Evolutionary conservation across 306 rosid species (phyloP).

Genomic region (Fragaria iinumae): DNA sequence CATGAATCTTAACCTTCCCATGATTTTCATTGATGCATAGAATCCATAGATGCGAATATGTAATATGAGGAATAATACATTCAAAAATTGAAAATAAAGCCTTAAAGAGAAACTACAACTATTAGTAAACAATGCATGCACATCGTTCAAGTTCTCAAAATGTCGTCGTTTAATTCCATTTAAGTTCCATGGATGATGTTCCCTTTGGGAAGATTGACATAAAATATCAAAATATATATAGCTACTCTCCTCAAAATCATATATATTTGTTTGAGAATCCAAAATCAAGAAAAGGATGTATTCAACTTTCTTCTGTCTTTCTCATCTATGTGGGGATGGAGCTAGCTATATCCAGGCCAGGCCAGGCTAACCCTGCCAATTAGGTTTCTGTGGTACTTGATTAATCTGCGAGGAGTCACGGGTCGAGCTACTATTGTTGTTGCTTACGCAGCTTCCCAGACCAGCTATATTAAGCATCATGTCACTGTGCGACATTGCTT

Average conservation of each 20-base stretch:
- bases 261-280: background rate
- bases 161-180: background rate
- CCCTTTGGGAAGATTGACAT: background rate
- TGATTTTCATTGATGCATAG: background rate
- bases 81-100: background rate
- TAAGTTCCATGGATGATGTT: background rate
- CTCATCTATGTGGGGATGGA: background rate
- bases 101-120: background rate
- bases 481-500: conserved; percentile 67
- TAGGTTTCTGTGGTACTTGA: conserved; percentile 51
- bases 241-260: background rate
- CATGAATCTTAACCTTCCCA: background rate
- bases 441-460: conserved; percentile 55
- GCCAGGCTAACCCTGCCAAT: conserved; percentile 60
- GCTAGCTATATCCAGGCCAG: background rate
- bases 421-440: conserved; percentile 22
- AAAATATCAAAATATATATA: background rate
- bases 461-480: conserved; percentile 71
- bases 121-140: background rate
- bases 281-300: background rate
- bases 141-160: background rate
- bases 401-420: conserved; percentile 42
- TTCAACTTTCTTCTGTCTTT: background rate
- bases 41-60: too few relatives aligned
- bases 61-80: background rate